A percentile compares a stretch with the other conserved stretches of the same genome.
Conservation (phyloP, 805 yeast genomes). For the Ogataea nonfermentans region DNA sequence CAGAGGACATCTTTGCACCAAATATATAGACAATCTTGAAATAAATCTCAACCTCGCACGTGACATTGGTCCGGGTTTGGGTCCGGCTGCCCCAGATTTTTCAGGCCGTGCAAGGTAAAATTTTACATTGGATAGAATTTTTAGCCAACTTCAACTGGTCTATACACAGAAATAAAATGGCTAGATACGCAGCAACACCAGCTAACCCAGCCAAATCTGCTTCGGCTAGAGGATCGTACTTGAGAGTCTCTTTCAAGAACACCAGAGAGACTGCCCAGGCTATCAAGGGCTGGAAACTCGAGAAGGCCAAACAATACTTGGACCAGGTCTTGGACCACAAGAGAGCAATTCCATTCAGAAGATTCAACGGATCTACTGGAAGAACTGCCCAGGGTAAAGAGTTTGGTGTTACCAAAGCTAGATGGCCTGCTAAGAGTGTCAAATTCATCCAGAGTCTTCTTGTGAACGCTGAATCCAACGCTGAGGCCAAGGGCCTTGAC, state of each 20-base stretch:
- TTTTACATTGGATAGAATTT: slow-evolving; percentile 10
- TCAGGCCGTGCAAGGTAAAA: slow-evolving; percentile 17
- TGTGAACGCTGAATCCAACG: slow-evolving; percentile 98
- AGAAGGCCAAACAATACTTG: slow-evolving; percentile 93
- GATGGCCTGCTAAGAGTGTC: slow-evolving; percentile 99
- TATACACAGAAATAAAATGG: slow-evolving; percentile 54
- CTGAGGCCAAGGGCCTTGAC: slow-evolving; percentile 99
- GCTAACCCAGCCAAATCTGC: slow-evolving; percentile 99
- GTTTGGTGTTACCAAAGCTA: slow-evolving; percentile 99
- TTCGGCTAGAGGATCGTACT: slow-evolving; percentile 98
- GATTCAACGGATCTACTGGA: slow-evolving; percentile 95
- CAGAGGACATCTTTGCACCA: slow-evolving; percentile 7
- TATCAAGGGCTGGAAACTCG: slow-evolving; percentile 95
- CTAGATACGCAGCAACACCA: slow-evolving; percentile 99
- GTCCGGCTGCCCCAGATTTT: slow-evolving; percentile 9
- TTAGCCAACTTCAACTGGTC: slow-evolving; percentile 15
- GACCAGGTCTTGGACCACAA: slow-evolving; percentile 95
- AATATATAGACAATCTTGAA: background rate
- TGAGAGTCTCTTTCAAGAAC: slow-evolving; percentile 99
- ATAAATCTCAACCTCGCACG: background rate
- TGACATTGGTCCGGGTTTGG: slow-evolving; percentile 5
- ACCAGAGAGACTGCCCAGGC: slow-evolving; percentile 99
- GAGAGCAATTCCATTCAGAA: slow-evolving; percentile 99
- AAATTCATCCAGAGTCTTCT: slow-evolving; percentile 91
- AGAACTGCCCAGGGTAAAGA: slow-evolving; percentile 99